Base-by-base conservation (phyloP, 1,284 basidiomycete genomes). In the Porogramme epimiltina region DNA sequence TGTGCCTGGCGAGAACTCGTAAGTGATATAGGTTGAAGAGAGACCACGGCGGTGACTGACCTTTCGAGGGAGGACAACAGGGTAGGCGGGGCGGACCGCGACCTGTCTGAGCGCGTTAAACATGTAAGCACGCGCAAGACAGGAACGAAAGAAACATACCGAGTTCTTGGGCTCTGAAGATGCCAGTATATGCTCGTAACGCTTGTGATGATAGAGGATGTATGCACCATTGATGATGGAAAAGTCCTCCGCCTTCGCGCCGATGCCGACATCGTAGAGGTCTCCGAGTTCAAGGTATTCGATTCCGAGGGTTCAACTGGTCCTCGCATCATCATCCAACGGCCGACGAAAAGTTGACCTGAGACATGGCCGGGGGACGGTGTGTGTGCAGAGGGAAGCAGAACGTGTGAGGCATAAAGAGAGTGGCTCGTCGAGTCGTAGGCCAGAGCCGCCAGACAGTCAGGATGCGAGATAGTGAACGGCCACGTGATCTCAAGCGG, bases 201-300 rank as follows among this genome's bases (percentile, higher is more conserved):
- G 16, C 34, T n/a, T n/a, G n/a, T n/a, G n/a, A n/a, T n/a, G n/a
- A 37, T 16, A 13, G 16, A n/a, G n/a, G 10, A 37, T 9, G 9
- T 18, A 67, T 76, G 41, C 52, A 87, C 85, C 87, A 65, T 89
- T 89, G 23, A 84, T 73, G 44, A 85, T 74, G 1, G 73, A 67
- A 47, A 78, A 75, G 49, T 89, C 86, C 47, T 84, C 75, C 36
- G 76, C 72, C 68, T 87, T 87, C n/a, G 86, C 85, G 18, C 87
- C 87, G 44, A 89, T 80, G 8, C 87, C 86, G 25, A 81, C 70
- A 10, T 86, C 84, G 60, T 90, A 89, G 2, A 81, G 72, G 47
- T 37, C 85, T 77, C 67, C 82, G 82, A 66, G 85, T 87, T 86
- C 87, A 89, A 3, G 78, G 66, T 22, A 87, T 85, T 85, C 88